Conservation (phyloP, 1,284 basidiomycete species). For the Phylloboletellus chloephorus region DNA sequence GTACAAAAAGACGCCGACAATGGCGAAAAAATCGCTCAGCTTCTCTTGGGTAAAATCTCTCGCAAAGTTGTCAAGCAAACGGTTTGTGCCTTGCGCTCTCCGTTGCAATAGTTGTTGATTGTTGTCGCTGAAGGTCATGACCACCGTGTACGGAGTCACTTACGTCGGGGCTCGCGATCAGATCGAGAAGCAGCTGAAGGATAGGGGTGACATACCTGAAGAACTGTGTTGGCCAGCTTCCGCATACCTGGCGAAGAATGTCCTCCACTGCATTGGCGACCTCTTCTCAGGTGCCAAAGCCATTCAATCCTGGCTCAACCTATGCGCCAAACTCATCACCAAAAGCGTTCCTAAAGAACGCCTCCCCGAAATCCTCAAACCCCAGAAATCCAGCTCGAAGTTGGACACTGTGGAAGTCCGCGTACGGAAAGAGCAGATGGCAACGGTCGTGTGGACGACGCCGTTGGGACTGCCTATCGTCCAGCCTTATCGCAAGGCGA, state of each 20-base stretch:
- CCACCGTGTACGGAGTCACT: constrained; percentile 98
- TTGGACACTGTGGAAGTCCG: constrained; percentile 31
- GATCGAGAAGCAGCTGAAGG: constrained; percentile 85
- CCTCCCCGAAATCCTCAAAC: constrained; percentile 46
- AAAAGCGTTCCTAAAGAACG: constrained; percentile 83
- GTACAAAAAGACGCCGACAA: constrained; percentile 32
- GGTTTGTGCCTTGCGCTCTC: constrained; percentile 37
- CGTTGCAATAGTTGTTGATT: constrained; percentile 1
- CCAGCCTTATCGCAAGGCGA: constrained; percentile 89
- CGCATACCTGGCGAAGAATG: constrained; percentile 78
- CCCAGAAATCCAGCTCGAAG: constrained; percentile 15
- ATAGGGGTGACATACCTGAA: constrained; percentile 66
- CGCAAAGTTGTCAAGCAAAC: constrained; percentile 99
- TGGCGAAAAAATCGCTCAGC: constrained; percentile 53
- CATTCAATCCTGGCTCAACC: constrained; percentile 90
- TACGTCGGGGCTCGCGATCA: constrained; percentile 94
- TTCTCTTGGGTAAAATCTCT: constrained; percentile 78
- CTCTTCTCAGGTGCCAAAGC: constrained; percentile 87
- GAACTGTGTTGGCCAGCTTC: constrained; percentile 76
- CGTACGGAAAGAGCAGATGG: constrained; percentile 88
- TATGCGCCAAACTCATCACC: constrained; percentile 79
- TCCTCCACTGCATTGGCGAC: constrained; percentile 84
- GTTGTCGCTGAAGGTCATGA: constrained; percentile 73
- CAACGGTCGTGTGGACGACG: constrained; percentile 94
- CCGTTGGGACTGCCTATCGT: constrained; percentile 92